Conservation (phyloP, 176 grass and related monocot genomes). For the Guadua angustifolia region DNA sequence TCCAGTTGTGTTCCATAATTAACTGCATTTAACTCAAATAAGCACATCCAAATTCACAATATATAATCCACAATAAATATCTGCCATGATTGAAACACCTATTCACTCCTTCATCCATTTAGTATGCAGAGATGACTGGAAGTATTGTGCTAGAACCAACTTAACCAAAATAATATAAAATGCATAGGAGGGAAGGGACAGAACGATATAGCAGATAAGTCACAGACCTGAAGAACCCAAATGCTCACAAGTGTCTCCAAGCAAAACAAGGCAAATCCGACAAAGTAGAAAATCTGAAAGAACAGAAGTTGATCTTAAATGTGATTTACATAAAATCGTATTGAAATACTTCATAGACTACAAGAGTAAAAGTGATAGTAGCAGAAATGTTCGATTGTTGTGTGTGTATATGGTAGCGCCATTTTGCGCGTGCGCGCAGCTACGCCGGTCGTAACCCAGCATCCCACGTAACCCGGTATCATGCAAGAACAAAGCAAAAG, state of each 20-base stretch:
- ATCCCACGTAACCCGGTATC: too few relatives aligned
- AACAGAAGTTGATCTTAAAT: constrained; percentile 26
- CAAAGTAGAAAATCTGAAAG: constrained; percentile 83
- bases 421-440: too few relatives aligned
- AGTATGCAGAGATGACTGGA: constrained; percentile 1
- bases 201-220: neutral
- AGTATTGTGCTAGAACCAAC: neutral
- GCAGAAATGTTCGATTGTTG: neutral
- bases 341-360: neutral
- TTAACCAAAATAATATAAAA: constrained; percentile 6
- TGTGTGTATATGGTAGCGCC: too few relatives aligned
- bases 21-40: neutral
- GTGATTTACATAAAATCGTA: constrained; percentile 9
- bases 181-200: neutral
- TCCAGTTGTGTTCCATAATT: constrained; percentile 9
- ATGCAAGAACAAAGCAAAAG: too few relatives aligned
- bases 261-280: constrained; percentile 86
- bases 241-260: constrained; percentile 88
- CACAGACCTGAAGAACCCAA: constrained; percentile 88
- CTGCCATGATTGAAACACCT: neutral
- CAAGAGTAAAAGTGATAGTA: neutral
- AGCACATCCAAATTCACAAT: neutral
- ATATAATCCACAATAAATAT: neutral
- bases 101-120: constrained; percentile 18
- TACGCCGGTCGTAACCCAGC: too few relatives aligned